Evolutionary conservation across 257 asterid species (phyloP).

Genomic region (Anisodus acutangulus): DNA sequence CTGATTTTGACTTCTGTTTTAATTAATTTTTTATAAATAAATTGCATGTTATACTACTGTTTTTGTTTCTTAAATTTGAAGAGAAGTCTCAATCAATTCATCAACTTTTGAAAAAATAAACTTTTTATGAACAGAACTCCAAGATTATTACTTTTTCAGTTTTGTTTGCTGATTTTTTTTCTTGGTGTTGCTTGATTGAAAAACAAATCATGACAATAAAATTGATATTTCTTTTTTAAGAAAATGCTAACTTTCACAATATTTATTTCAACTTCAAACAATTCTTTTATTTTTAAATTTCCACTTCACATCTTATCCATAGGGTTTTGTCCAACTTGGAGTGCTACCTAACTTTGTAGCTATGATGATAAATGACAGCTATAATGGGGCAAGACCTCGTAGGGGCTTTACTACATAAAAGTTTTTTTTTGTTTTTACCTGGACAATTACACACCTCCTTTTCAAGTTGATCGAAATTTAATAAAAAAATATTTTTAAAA

Average conservation of each 20-base stretch:
- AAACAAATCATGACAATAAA: not conserved
- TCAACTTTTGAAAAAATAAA: too few relatives aligned
- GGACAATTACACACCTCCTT: not conserved
- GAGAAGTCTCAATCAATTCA: too few relatives aligned
- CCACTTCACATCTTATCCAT: not conserved
- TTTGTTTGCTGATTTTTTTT: too few relatives aligned
- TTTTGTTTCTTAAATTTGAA: too few relatives aligned
- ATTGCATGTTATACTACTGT: too few relatives aligned
- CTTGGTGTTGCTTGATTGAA: not conserved
- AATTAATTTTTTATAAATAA: too few relatives aligned
- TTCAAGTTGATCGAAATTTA: not conserved
- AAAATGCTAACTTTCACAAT: not conserved
- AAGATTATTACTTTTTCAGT: too few relatives aligned
- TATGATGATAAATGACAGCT: not conserved
- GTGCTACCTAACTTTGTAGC: not conserved
- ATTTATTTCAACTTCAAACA: not conserved
- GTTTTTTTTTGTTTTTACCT: not conserved
- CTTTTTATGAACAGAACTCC: too few relatives aligned
- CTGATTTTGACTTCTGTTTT: too few relatives aligned
- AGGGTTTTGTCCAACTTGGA: slow-evolving; percentile 12
- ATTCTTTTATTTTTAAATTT: not conserved
- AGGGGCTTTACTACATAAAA: not conserved
- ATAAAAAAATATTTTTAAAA: not conserved
- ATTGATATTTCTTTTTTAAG: not conserved
- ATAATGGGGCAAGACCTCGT: not conserved